A percentile compares a stretch with the other conserved stretches of the same genome.
phyloP scores from a whole-genome alignment of 169 alveolate species.

The Cardiosporidium cionae region DNA sequence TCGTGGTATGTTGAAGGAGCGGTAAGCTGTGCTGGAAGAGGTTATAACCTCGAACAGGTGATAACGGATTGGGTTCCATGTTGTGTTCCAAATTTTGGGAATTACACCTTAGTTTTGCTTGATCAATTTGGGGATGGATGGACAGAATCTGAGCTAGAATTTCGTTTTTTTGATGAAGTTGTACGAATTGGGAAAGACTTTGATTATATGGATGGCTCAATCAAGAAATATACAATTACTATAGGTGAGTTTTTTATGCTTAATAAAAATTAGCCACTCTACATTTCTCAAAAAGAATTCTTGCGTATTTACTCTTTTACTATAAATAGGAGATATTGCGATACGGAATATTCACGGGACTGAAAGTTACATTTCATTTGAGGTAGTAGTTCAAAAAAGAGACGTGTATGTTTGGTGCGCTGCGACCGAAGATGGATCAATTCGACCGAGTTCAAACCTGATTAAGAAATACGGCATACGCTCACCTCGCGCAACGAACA shows the following conservation, averaged over 20 bases:
- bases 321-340: too few species aligned
- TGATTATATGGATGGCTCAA: slow-evolving; percentile 10
- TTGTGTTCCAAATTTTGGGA: slow-evolving; percentile 50
- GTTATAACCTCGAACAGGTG: slow-evolving; percentile 34
- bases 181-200: slow-evolving; percentile 39
- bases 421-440: slow-evolving; percentile 32
- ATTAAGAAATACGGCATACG: slow-evolving; percentile 47
- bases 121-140: slow-evolving; percentile 53
- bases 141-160: slow-evolving; percentile 43
- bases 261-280: too few species aligned
- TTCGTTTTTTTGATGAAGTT: slow-evolving; percentile 45
- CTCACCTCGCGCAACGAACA: slow-evolving; percentile 24
- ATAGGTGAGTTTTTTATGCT: too few species aligned
- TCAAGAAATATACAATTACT: slow-evolving; percentile 26
- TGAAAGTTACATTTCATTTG: slow-evolving; percentile 22
- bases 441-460: slow-evolving; percentile 36
- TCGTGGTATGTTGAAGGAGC: slow-evolving; percentile 57
- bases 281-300: too few species aligned
- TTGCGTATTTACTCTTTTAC: too few species aligned
- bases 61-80: slow-evolving; percentile 47
- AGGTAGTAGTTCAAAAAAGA: slow-evolving; percentile 26
- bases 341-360: slow-evolving; percentile 19
- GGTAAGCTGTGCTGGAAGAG: slow-evolving; percentile 46
- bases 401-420: slow-evolving; percentile 49
- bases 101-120: slow-evolving; percentile 44